These are phyloP conservation scores for Debaryomyces subglobosus DNA, from an alignment of 1,139 yeast genomes.

Conservation along the genomic window DNA sequence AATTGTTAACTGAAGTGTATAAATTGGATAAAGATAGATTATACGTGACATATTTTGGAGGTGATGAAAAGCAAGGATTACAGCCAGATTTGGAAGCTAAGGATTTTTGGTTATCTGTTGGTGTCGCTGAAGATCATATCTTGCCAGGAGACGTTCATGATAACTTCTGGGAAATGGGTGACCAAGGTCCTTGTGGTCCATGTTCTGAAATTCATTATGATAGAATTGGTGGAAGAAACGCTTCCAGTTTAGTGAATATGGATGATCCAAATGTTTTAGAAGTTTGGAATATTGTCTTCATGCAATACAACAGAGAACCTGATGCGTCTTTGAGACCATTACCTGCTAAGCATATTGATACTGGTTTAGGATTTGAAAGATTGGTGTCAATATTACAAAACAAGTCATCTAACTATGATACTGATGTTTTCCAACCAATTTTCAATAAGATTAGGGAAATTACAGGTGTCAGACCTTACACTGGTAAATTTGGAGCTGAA, in stretches of 20 bases:
- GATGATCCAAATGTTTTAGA: slow-evolving; percentile 98
- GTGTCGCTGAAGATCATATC: slow-evolving; percentile 90
- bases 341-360: slow-evolving; percentile 94
- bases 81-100: slow-evolving; percentile 95
- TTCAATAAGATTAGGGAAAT: slow-evolving; percentile 85
- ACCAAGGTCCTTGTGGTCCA: slow-evolving; percentile 99
- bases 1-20: slow-evolving; percentile 79
- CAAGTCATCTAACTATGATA: slow-evolving; percentile 90
- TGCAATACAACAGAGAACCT: slow-evolving; percentile 93
- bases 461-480: slow-evolving; percentile 88
- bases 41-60: slow-evolving; percentile 95
- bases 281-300: slow-evolving; percentile 96
- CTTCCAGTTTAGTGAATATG: slow-evolving; percentile 83
- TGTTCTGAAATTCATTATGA: slow-evolving; percentile 98
- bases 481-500: slow-evolving; percentile 90
- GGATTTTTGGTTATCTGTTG: slow-evolving; percentile 80
- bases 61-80: slow-evolving; percentile 81
- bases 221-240: slow-evolving; percentile 97
- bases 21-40: slow-evolving; percentile 77
- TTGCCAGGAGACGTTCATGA: slow-evolving; percentile 89
- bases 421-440: slow-evolving; percentile 92
- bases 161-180: slow-evolving; percentile 99
- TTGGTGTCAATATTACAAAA: slow-evolving; percentile 92
- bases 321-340: slow-evolving; percentile 78
- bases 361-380: slow-evolving; percentile 99